Percentiles rank a stretch among this genome's conserved stretches.
Conservation (phyloP, 306 rosid species). For the Carpinus fangiana region DNA sequence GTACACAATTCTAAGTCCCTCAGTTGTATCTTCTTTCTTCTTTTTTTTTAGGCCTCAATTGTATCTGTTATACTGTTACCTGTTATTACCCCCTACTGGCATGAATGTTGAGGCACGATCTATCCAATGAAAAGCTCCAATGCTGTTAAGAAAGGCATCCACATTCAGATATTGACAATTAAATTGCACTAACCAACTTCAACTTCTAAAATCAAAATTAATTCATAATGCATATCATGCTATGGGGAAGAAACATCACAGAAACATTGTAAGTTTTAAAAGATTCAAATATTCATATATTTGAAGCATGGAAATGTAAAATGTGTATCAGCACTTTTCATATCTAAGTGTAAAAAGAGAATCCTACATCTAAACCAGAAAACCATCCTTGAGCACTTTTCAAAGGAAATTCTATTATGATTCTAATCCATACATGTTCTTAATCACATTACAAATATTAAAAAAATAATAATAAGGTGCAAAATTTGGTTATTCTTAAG, state of each 20-base stretch:
- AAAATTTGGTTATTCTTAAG: neutral
- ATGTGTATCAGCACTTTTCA: neutral
- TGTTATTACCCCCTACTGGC: slow-evolving; percentile 45
- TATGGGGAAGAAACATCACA: slow-evolving; percentile 12
- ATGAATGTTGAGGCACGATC: slow-evolving; percentile 76
- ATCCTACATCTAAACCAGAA: neutral
- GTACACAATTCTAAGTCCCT: neutral
- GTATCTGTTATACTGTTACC: slow-evolving; percentile 49
- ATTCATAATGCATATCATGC: slow-evolving; percentile 7
- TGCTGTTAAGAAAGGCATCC: slow-evolving; percentile 47
- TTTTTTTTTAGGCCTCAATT: neutral
- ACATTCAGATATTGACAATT: slow-evolving; percentile 26
- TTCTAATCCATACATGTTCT: neutral
- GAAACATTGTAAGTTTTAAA: neutral
- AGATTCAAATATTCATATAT: neutral
- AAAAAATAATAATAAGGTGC: too few species aligned
- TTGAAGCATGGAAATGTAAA: neutral
- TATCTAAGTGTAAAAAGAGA: neutral
- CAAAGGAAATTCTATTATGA: neutral
- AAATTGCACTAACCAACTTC: slow-evolving; percentile 7
- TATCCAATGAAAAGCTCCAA: slow-evolving; percentile 94
- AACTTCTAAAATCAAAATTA: slow-evolving; percentile 1
- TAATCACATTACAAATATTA: neutral
- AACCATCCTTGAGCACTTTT: neutral
- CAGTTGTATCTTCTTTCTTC: neutral